Base-by-base conservation (phyloP, 2,329 filamentous ascomycete genomes). In the Cyphellophora attinorum region DNA sequence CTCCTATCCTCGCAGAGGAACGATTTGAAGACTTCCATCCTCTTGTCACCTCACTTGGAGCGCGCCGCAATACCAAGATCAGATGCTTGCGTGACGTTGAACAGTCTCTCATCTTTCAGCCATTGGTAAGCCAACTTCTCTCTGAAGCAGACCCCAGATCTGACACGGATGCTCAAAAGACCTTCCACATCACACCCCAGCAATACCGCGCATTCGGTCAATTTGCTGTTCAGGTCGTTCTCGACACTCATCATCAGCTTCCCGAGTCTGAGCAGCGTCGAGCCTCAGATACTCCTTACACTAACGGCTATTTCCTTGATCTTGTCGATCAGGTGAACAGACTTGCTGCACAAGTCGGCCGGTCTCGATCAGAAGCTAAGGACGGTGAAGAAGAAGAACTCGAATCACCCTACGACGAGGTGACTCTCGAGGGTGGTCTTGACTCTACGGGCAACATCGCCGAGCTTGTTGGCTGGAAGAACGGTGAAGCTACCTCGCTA, bases 271-370 rank as follows among this genome's bases (percentile, higher is more conserved):
- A 96, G 59, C 84, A 89, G 64, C 79, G 80, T 48, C 77, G 85
- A 57, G 81, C 84, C 40, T 69, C 76, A 61, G 89, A 96, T 61
- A 79, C 82, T 52, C 85, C 86, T 48, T 96, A 95, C 69, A 91
- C 81, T 71, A 85, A 83, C 72, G 85, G 85, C 56, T 96, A 96
- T 64, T 95, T 95, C 58, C 81, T 95, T 64, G 89, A 96, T 66
- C 78, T 96, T 42, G 80, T 93, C 58, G 85, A 93, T 58, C 88
- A 95, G 74, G 86, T 95, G 51, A 76, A 79, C 57, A 76, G 85
- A 57, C 93, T 94, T 74, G 88, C 85, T 41, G 75, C 79, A 52
- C 83, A 91, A 57, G 77, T 95, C 51, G 79, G 80, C 45, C 73
- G 81, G 37, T 29, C 31, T 31, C 46, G 52, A 35, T 45, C 47